Evolutionary conservation across 176 grass and related monocot species (phyloP), one percentile per base, ranked within the genome.

Genomic region (Carex pumila): DNA sequence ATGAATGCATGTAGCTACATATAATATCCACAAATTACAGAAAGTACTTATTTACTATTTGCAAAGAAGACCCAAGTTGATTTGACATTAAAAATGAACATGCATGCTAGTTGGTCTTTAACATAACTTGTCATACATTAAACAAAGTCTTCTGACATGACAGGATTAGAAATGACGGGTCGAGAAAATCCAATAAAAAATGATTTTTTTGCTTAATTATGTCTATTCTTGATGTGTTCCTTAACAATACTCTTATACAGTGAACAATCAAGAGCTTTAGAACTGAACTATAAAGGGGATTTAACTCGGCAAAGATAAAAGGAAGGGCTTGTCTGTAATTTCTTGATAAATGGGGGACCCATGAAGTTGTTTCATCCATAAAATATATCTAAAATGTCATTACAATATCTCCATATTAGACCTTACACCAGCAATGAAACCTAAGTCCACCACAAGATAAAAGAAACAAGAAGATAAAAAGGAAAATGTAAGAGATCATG

Each of bases 1-100:
- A 3, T 79, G 11, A 71, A 86, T 66, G 63, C 62, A 87, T 79
- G 49, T 39, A 50, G 39, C 39, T 87, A 32, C 64, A 36, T 19
- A 19, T 64, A 14, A 81, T 19, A 47, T 43, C 6, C 79, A 45
- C 15, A 56, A 82, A 65, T 82, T 82, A 65, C 32, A 56, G 12
- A 70, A 31, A 56, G 14, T 3, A 17, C 29, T 69, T 39, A 49
- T 39, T 17, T 14, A 39, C 14, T 39, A 68, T 39, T 32, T 68
- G 32, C 65, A 68, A 68, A 41, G 18, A 47, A 72, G 39, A 7
- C 39, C 39, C 39, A 12, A 72, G 32, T 72, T 71, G 67, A 37
- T 18, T 43, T 41, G 30, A 32, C 14, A 66, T 34, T 66, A 12
- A 34, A 66, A 15, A 5, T 67, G 30, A 36, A 67, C 30, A 34